Conservation (phyloP, 2,329 filamentous ascomycete species). For the Calonectria hawksworthii region DNA sequence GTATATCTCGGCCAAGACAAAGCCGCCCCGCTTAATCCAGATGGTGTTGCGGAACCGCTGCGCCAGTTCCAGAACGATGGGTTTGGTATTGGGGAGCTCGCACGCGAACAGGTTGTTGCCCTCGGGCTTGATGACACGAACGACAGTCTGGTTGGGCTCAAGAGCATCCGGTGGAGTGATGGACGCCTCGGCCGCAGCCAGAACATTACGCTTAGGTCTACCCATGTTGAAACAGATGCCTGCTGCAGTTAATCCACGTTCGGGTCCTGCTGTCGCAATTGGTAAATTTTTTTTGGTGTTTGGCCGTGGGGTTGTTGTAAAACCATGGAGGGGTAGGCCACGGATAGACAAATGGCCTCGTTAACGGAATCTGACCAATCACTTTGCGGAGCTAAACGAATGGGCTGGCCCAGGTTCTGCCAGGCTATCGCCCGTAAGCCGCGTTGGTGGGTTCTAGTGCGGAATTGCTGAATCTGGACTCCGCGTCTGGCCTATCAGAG, state of each 20-base stretch:
- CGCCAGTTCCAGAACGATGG: conserved; percentile 84
- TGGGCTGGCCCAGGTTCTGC: too few relatives aligned
- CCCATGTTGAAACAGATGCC: conserved; percentile 46
- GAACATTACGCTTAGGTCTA: conserved; percentile 76
- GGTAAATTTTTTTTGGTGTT: conserved; percentile 14
- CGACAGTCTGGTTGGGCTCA: conserved; percentile 76
- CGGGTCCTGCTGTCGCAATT: not conserved
- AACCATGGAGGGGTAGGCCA: conserved; percentile 20
- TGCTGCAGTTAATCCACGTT: not conserved
- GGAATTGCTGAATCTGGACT: conserved; percentile 24
- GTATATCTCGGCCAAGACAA: conserved; percentile 82
- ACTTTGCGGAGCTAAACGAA: not conserved
- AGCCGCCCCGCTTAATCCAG: conserved; percentile 92
- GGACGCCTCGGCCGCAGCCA: conserved; percentile 82
- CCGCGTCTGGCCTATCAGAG: conserved; percentile 4
- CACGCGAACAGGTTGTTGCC: conserved; percentile 93
- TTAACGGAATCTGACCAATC: not conserved
- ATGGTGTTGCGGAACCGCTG: conserved; percentile 91
- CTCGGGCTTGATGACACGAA: conserved; percentile 83
- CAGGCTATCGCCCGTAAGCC: not conserved
- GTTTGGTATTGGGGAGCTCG: conserved; percentile 75
- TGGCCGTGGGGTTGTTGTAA: conserved; percentile 19
- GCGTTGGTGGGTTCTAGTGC: not conserved
- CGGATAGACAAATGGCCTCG: conserved; percentile 16
- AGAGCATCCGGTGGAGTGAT: conserved; percentile 71